Evolutionary conservation across 805 yeast species (phyloP).

Genomic region (Metschnikowia cubensis): DNA sequence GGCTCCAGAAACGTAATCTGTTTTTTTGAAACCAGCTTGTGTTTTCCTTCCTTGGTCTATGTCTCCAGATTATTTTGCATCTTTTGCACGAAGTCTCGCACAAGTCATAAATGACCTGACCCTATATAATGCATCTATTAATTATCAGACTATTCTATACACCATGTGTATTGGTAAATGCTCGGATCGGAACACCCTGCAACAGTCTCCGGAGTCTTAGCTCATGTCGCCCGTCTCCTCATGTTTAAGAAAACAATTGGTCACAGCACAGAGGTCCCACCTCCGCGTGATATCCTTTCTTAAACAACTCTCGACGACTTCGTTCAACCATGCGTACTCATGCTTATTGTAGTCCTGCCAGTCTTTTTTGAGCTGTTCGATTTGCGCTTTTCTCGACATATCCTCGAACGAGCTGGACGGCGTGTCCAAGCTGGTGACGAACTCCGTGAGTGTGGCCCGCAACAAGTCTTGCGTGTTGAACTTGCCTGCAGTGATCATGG

Average conservation of each 20-base stretch:
- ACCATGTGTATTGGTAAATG: not conserved
- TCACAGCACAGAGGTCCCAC: constrained; percentile 44
- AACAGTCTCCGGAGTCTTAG: not conserved
- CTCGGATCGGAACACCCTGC: not conserved
- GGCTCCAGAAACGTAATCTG: no score
- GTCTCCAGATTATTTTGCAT: not conserved
- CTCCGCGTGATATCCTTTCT: constrained; percentile 48
- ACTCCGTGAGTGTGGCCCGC: constrained; percentile 35
- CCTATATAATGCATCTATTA: not conserved
- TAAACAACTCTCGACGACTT: constrained; percentile 52
- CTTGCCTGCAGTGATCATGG: constrained; percentile 65
- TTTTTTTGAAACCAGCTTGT: not conserved
- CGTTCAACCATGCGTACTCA: constrained; percentile 27
- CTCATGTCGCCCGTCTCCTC: not conserved
- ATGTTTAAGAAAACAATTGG: not conserved
- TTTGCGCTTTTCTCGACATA: constrained; percentile 8
- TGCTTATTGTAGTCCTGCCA: constrained; percentile 20
- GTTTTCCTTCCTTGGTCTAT: no score
- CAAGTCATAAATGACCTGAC: not conserved
- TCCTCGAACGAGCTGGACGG: constrained; percentile 15
- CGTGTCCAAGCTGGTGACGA: constrained; percentile 21
- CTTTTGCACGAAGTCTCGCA: not conserved
- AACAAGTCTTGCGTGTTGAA: constrained; percentile 47
- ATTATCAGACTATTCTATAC: not conserved
- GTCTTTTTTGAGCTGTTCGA: constrained; percentile 8